Percentiles rank a stretch among this genome's conserved stretches.
These are phyloP conservation scores for Colletotrichum cordylinicola DNA, from an alignment of 2,329 filamentous ascomycete species.

Conservation along the genomic window DNA sequence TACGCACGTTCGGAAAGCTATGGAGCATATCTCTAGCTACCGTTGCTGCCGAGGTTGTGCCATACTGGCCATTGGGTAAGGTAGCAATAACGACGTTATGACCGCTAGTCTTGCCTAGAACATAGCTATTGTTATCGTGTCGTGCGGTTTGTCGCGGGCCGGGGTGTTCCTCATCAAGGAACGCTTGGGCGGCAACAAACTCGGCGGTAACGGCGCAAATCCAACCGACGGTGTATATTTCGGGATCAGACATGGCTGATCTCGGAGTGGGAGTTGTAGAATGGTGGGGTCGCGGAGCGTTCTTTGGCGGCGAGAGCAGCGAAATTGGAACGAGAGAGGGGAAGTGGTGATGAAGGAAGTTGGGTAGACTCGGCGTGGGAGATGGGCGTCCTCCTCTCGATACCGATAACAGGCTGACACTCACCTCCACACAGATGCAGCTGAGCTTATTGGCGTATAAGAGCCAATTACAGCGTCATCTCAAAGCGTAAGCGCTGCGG, in stretches of 20 bases:
- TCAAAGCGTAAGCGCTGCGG: neutral
- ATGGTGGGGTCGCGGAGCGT: neutral
- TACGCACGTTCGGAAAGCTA: neutral
- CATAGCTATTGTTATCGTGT: slow-evolving; percentile 34
- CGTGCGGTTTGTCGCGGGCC: neutral
- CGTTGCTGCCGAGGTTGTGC: slow-evolving; percentile 27
- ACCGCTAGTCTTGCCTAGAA: slow-evolving; percentile 32
- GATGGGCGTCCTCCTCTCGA: neutral
- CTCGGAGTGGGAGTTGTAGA: neutral
- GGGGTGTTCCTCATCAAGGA: neutral
- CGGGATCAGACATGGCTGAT: neutral
- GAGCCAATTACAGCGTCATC: neutral
- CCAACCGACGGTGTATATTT: neutral
- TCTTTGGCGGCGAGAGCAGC: neutral
- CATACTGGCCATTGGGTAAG: slow-evolving; percentile 31
- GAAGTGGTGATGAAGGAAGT: neutral
- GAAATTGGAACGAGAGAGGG: neutral
- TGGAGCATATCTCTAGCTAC: neutral
- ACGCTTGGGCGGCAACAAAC: neutral
- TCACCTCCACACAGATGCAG: neutral
- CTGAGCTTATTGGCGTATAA: neutral
- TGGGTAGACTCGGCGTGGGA: neutral
- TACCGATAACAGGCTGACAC: neutral
- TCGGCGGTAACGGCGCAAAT: neutral
- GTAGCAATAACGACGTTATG: slow-evolving; percentile 41